These are phyloP conservation scores for Diaporthe destruens DNA, from an alignment of 2,329 filamentous ascomycete genomes.

Conservation along the genomic window DNA sequence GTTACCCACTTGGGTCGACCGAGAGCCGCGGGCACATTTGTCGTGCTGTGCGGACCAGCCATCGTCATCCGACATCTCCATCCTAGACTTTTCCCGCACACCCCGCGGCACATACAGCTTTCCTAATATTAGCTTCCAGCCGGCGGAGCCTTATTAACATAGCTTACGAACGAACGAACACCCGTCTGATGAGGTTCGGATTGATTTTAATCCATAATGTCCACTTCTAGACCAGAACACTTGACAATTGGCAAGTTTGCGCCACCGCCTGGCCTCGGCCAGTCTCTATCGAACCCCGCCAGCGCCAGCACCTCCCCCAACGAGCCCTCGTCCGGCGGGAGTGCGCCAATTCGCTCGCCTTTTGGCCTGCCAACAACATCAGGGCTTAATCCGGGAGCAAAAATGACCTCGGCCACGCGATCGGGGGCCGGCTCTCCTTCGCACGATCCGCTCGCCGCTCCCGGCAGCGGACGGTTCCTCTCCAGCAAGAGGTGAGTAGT, in stretches of 20 bases:
- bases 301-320: slow-evolving; percentile 84
- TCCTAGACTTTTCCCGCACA: slow-evolving; percentile 36
- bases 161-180: slow-evolving; percentile 33
- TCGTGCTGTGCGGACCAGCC: slow-evolving; percentile 21
- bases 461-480: slow-evolving; percentile 69
- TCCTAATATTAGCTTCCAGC: slow-evolving; percentile 38
- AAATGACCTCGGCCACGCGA: slow-evolving; percentile 73
- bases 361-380: slow-evolving; percentile 72
- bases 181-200: slow-evolving; percentile 61
- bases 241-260: slow-evolving; percentile 86
- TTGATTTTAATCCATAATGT: slow-evolving; percentile 88
- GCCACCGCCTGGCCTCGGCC: slow-evolving; percentile 58
- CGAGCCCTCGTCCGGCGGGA: slow-evolving; percentile 74
- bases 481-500: slow-evolving; percentile 89
- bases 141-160: slow-evolving; percentile 32
- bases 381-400: slow-evolving; percentile 68
- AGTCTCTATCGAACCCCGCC: slow-evolving; percentile 61
- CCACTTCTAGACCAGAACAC: slow-evolving; percentile 87
- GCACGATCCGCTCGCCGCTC: slow-evolving; percentile 80
- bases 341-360: slow-evolving; percentile 72
- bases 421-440: slow-evolving; percentile 96
- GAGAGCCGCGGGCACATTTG: slow-evolving; percentile 28
- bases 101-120: slow-evolving; percentile 38
- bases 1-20: slow-evolving; percentile 18
- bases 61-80: slow-evolving; percentile 29